Evolutionary conservation across 306 rosid species (phyloP).

Genomic region (Cyamopsis tetragonoloba): DNA sequence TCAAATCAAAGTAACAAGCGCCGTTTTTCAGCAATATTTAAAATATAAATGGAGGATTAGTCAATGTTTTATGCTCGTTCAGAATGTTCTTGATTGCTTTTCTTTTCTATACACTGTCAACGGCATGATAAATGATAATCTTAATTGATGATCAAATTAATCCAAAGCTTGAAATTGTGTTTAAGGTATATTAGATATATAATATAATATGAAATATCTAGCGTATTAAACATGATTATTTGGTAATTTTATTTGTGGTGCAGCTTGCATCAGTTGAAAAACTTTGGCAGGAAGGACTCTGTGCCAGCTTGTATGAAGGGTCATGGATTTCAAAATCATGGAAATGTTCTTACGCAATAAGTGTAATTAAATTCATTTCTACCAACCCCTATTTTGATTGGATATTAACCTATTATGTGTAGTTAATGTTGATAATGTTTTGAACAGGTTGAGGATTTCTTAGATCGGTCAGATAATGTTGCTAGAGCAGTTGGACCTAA

Average conservation of each 20-base stretch:
- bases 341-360: slow-evolving; percentile 18
- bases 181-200: neutral
- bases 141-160: neutral
- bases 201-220: neutral
- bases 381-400: neutral
- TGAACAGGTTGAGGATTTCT: slow-evolving; percentile 48
- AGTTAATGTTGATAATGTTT: slow-evolving; percentile 7
- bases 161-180: neutral
- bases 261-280: slow-evolving; percentile 52
- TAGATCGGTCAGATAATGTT: slow-evolving; percentile 37
- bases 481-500: slow-evolving; percentile 38
- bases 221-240: slow-evolving; percentile 14
- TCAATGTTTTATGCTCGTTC: neutral
- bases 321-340: slow-evolving; percentile 43
- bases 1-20: neutral
- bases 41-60: neutral
- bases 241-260: slow-evolving; percentile 19
- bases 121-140: neutral
- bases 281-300: slow-evolving; percentile 40
- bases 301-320: slow-evolving; percentile 37
- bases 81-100: neutral
- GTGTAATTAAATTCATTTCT: slow-evolving; percentile 33
- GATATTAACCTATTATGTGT: neutral
- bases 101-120: neutral
- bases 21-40: neutral